Evolutionary conservation across 2,329 filamentous ascomycete species (phyloP), one percentile per base, ranked within the genome.

Genomic region (Phialocephala subalpina): DNA sequence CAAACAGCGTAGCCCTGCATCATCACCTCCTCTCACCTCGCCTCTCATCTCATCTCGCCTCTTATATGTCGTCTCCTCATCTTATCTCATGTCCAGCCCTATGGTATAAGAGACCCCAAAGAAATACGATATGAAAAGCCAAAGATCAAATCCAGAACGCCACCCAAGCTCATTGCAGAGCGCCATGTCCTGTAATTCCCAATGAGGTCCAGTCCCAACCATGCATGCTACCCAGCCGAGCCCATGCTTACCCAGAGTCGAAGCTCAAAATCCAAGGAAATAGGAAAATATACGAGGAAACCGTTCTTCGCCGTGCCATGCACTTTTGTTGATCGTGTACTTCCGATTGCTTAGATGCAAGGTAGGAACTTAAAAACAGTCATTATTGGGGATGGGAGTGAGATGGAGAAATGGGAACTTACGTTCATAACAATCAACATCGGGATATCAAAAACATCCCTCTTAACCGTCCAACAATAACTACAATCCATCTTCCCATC

Each of bases 361-460:
- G 80, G 80, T 58, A 82, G 73, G 72, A 82, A 82, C 80, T 82
- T 56, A 36, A 18, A 40, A 52, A 14, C 22, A 36, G 61, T 73
- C 58, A 73, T 72, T 3, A 22, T 18, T 22, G 40, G 7, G 14
- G n/a, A 12, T 20, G 27, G 25, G 47, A 52, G 14, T 3, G 25
- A 12, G n/a, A n/a, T n/a, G 42, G 52, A 35, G 33, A 42, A 47
- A 35, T n/a, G 52, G 61, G 62, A 9, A 90, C 94, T 90, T 79
- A 97, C 96, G 82, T 97, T 97, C 83, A 98, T 95, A 76, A 97
- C 92, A 79, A 98, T 97, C 82, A 98, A 85, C 93, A 97, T 97
- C 25, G 96, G 96, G 79, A 98, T 97, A 81, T 98, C 95, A 81
- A 98, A 98, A 47, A 96, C 93, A 79, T 99, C 96, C 69, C 95